Conservation (phyloP, 2,329 filamentous ascomycete genomes). For the Ceratocystis destructans region DNA sequence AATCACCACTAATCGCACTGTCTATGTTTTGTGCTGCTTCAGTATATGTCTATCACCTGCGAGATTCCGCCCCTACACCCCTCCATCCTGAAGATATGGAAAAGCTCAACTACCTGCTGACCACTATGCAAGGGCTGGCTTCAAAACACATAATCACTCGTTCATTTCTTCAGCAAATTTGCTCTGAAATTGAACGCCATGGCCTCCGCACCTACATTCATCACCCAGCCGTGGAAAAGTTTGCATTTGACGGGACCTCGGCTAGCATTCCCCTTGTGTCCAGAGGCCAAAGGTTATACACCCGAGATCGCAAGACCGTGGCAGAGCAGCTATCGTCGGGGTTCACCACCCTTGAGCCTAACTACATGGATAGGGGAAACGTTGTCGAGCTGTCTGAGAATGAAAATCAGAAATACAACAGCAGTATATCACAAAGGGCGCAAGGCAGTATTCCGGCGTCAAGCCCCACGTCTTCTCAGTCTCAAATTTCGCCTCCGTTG, state of each 20-base stretch:
- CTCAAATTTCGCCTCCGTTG: slow-evolving; percentile 16
- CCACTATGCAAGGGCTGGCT: slow-evolving; percentile 64
- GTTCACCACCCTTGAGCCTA: slow-evolving; percentile 9
- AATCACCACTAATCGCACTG: slow-evolving; percentile 56
- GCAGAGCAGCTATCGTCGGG: background rate
- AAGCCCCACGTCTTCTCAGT: slow-evolving; percentile 16
- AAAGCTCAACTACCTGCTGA: slow-evolving; percentile 60
- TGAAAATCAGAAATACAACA: slow-evolving; percentile 12
- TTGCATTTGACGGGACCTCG: slow-evolving; percentile 25
- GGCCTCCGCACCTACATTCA: slow-evolving; percentile 28
- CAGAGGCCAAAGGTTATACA: slow-evolving; percentile 13
- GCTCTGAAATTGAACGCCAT: slow-evolving; percentile 59
- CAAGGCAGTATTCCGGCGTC: slow-evolving; percentile 14
- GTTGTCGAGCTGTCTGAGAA: slow-evolving; percentile 15
- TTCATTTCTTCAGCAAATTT: slow-evolving; percentile 71
- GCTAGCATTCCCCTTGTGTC: slow-evolving; percentile 37
- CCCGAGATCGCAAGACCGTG: background rate
- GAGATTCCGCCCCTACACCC: slow-evolving; percentile 47
- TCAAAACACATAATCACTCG: slow-evolving; percentile 61
- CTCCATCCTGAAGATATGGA: slow-evolving; percentile 35
- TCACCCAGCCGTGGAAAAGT: slow-evolving; percentile 28
- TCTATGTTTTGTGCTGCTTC: slow-evolving; percentile 75
- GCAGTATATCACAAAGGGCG: slow-evolving; percentile 4
- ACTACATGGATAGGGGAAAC: background rate
- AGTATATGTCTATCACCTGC: slow-evolving; percentile 69